Evolutionary conservation across 2,329 filamentous ascomycete genomes (phyloP).

Genomic region (Pseudopyricularia cyperi): DNA sequence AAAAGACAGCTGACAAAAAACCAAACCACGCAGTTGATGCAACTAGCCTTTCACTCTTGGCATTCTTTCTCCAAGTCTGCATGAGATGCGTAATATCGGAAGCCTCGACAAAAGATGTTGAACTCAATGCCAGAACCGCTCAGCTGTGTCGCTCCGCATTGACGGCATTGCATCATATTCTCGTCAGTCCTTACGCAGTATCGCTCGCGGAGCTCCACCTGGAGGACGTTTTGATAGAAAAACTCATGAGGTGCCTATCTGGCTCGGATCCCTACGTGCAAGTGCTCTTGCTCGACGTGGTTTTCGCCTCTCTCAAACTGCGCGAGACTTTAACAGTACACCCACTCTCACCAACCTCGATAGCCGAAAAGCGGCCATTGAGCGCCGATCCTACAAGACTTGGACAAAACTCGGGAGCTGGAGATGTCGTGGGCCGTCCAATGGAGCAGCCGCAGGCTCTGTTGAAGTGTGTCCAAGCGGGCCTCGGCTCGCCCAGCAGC

Average conservation of each 20-base stretch:
- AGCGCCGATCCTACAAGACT: constrained; percentile 27
- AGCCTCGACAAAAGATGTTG: constrained; percentile 18
- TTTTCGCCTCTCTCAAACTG: constrained; percentile 61
- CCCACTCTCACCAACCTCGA: constrained; percentile 24
- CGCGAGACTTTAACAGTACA: constrained; percentile 26
- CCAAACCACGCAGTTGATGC: constrained; percentile 28
- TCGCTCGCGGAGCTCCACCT: constrained; percentile 50
- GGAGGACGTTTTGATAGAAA: constrained; percentile 57
- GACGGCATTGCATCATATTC: constrained; percentile 55
- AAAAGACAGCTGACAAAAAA: background rate
- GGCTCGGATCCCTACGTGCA: constrained; percentile 59
- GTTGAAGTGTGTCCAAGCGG: constrained; percentile 74
- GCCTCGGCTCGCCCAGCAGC: constrained; percentile 62
- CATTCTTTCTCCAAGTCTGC: constrained; percentile 54
- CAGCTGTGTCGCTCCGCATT: constrained; percentile 61
- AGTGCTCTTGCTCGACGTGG: constrained; percentile 64
- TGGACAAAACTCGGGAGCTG: constrained; percentile 9
- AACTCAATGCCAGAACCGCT: constrained; percentile 38
- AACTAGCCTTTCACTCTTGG: constrained; percentile 40
- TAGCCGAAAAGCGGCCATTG: constrained; percentile 30
- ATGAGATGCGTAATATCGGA: constrained; percentile 44
- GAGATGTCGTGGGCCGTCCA: constrained; percentile 5
- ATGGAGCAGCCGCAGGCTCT: constrained; percentile 53
- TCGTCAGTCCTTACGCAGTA: constrained; percentile 48
- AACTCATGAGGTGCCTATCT: constrained; percentile 47